phyloP scores from a whole-genome alignment of 73 alveolate genomes.

The Paramecium primaurelia region DNA sequence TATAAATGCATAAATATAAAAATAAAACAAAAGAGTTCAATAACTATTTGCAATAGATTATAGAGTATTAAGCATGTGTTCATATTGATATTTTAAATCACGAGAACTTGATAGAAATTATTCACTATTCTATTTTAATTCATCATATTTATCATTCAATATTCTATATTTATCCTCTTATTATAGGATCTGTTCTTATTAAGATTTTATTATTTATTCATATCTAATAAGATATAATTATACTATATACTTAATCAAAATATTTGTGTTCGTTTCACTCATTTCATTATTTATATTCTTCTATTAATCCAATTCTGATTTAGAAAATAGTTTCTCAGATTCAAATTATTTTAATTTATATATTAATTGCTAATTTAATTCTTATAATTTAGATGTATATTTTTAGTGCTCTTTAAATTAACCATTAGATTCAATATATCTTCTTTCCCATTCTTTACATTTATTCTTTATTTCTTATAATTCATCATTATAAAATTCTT shows the following conservation, averaged over 20 bases:
- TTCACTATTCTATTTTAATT: neutral
- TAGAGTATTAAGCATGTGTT: constrained; percentile 8
- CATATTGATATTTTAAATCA: constrained; percentile 10
- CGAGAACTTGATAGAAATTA: neutral
- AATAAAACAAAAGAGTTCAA: neutral
- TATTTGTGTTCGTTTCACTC: neutral
- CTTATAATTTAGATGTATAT: neutral
- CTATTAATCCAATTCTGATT: neutral
- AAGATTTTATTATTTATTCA: neutral
- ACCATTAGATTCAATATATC: neutral
- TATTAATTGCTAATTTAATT: neutral
- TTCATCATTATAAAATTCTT: neutral
- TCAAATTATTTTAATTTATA: constrained; percentile 6
- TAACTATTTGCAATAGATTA: neutral
- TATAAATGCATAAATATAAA: neutral
- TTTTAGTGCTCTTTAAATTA: neutral
- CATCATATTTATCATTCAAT: neutral
- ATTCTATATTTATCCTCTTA: neutral
- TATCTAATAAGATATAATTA: neutral
- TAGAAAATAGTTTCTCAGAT: neutral
- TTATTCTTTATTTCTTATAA: neutral
- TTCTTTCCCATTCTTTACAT: constrained; percentile 28
- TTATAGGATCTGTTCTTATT: neutral
- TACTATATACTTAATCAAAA: neutral
- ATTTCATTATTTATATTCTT: neutral